Conservation (phyloP, 768 basidiomycete species). For the Sporobolomyces phaffii region DNA sequence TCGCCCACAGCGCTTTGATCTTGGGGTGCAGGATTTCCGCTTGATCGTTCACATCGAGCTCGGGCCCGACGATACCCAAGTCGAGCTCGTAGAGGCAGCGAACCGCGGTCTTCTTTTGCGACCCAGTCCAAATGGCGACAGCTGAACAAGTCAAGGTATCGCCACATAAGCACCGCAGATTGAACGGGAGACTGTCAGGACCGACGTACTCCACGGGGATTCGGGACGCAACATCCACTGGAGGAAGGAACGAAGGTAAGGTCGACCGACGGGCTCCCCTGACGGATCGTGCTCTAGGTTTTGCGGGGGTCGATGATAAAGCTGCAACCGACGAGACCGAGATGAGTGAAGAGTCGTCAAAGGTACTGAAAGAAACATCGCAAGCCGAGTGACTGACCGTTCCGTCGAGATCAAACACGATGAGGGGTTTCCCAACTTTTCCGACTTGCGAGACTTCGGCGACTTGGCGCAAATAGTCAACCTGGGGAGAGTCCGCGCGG, state of each 20-base stretch:
- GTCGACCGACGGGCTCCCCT: slow-evolving; percentile 12
- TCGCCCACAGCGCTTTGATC: slow-evolving; percentile 31
- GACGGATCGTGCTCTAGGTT: slow-evolving; percentile 30
- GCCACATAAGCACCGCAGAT: too few relatives aligned
- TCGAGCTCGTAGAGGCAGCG: slow-evolving; percentile 28
- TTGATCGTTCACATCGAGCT: slow-evolving; percentile 2
- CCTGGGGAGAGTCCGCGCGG: too few relatives aligned
- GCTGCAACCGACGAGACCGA: not conserved
- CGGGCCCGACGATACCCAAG: slow-evolving; percentile 29
- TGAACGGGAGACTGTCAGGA: too few relatives aligned
- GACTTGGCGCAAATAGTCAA: not conserved
- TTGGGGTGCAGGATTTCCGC: slow-evolving; percentile 32
- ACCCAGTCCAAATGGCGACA: slow-evolving; percentile 34
- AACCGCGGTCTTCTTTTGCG: slow-evolving; percentile 20
- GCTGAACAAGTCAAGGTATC: too few relatives aligned
- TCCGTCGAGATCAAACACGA: slow-evolving; percentile 35
- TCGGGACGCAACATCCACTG: slow-evolving; percentile 18
- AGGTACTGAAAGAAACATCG: not conserved
- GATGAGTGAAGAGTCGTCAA: not conserved
- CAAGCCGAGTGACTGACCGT: slow-evolving; percentile 12
- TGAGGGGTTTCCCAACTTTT: not conserved
- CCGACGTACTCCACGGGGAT: slow-evolving; percentile 29
- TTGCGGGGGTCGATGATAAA: slow-evolving; percentile 34
- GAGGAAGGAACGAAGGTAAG: slow-evolving; percentile 29
- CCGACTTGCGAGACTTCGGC: not conserved